Evolutionary conservation across 2,329 filamentous ascomycete genomes (phyloP).

Genomic region (Penicillium sp.): DNA sequence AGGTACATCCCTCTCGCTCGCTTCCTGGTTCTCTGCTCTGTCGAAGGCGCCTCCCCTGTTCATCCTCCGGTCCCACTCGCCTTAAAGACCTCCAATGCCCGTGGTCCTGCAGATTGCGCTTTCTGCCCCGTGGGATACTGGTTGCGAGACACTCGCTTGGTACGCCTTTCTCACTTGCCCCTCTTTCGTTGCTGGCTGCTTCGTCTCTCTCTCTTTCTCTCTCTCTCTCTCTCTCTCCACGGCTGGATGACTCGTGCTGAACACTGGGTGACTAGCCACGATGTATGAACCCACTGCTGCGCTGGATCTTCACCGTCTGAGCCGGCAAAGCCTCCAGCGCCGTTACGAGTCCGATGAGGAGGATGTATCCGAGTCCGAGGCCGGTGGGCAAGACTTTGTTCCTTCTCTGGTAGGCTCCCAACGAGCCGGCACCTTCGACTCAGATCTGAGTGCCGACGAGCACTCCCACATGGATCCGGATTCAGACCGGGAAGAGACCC

Average conservation of each 20-base stretch:
- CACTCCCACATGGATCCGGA: conserved; percentile 24
- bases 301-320: conserved; percentile 32
- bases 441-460: conserved; percentile 33
- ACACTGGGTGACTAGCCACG: no score
- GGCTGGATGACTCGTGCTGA: no score
- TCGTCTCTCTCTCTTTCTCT: conserved; percentile 1
- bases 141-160: no score
- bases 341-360: conserved; percentile 42
- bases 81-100: conserved; percentile 13
- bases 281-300: conserved; percentile 31
- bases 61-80: conserved; percentile 18
- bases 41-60: conserved; percentile 22
- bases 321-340: conserved; percentile 31
- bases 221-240: conserved; percentile 3
- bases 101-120: no score
- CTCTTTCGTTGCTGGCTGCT: conserved; percentile 6
- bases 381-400: conserved; percentile 31
- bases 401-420: conserved; percentile 34
- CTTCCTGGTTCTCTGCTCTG: conserved; percentile 20
- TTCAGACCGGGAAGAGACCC: conserved; percentile 22
- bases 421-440: conserved; percentile 28
- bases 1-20: conserved; percentile 11
- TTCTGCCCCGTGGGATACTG: no score
- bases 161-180: no score
- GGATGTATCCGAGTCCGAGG: conserved; percentile 38